These are phyloP conservation scores for Logfia minima DNA, from an alignment of 129 eudicot genomes.

Conservation along the genomic window DNA sequence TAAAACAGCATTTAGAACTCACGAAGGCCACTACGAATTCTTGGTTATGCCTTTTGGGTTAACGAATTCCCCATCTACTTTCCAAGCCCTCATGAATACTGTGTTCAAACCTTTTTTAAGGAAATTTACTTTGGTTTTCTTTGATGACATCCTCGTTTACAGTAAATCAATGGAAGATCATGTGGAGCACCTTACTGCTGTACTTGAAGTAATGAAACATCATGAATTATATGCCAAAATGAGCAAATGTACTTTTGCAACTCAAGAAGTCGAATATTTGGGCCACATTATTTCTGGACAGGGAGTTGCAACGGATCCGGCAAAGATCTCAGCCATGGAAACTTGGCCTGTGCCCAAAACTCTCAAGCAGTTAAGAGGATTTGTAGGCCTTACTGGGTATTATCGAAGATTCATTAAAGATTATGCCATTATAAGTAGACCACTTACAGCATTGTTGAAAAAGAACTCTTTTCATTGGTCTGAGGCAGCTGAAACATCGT, in stretches of 20 bases:
- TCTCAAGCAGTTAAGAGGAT: too few relatives aligned
- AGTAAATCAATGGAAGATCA: neutral
- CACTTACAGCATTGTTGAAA: too few relatives aligned
- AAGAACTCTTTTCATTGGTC: too few relatives aligned
- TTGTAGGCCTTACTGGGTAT: neutral
- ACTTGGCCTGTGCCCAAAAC: too few relatives aligned
- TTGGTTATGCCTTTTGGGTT: neutral
- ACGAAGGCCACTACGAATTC: neutral
- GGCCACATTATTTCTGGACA: neutral
- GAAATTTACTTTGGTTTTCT: neutral
- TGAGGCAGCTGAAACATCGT: too few relatives aligned
- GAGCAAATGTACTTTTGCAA: neutral
- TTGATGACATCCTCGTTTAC: neutral
- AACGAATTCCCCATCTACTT: neutral
- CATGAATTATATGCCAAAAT: neutral
- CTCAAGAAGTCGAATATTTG: neutral
- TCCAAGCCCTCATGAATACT: neutral
- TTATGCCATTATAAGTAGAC: too few relatives aligned
- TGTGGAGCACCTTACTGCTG: accelerated
- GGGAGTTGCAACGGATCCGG: neutral
- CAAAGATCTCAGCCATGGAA: neutral
- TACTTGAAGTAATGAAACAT: neutral
- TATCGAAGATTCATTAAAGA: too few relatives aligned
- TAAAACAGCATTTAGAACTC: neutral
- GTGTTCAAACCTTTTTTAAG: neutral